These are phyloP conservation scores for Claviceps capensis DNA, from an alignment of 2,329 filamentous ascomycete species.

Conservation along the genomic window DNA sequence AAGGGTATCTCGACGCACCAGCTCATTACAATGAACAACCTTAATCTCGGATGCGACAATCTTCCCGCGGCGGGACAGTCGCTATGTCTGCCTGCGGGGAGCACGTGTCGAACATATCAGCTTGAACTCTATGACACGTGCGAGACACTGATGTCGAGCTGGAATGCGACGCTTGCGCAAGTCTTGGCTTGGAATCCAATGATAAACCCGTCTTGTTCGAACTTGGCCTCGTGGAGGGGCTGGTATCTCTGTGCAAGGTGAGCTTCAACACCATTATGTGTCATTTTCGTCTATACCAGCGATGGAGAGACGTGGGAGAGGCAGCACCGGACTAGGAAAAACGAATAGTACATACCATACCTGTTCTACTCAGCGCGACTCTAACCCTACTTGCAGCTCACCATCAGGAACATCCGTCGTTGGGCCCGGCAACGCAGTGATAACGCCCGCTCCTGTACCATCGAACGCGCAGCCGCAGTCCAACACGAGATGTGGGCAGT, in stretches of 20 bases:
- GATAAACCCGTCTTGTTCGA: neutral
- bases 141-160: neutral
- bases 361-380: neutral
- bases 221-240: neutral
- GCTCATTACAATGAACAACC: neutral
- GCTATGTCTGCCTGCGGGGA: neutral
- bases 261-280: neutral
- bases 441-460: neutral
- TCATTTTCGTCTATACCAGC: too few species aligned
- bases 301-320: too few species aligned
- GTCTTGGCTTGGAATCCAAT: neutral
- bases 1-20: neutral
- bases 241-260: neutral
- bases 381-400: neutral
- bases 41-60: constrained; percentile 1
- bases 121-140: neutral
- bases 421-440: neutral
- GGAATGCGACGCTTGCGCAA: neutral
- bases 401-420: neutral
- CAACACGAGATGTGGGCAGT: neutral
- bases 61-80: neutral
- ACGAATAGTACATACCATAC: too few species aligned
- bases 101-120: neutral
- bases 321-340: too few species aligned
- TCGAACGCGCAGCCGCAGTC: neutral